A percentile compares a stretch with the other conserved stretches of the same genome.
These are phyloP conservation scores for Microbotryum violaceum DNA, from an alignment of 1,284 basidiomycete genomes.

Conservation along the genomic window DNA sequence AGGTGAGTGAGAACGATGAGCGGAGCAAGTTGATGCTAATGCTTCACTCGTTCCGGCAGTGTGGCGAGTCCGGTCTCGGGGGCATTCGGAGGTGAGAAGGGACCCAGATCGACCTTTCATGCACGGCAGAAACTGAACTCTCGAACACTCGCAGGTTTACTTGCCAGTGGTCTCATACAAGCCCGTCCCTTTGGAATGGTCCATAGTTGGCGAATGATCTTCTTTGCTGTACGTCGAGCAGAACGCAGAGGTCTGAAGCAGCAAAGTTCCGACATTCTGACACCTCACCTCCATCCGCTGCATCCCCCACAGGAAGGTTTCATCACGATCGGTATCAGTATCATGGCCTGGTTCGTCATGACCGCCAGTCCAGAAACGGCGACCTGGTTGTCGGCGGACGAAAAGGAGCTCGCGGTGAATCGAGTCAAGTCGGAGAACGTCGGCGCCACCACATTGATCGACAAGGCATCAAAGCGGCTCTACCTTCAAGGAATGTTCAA, in stretches of 20 bases:
- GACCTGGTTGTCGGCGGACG: slow-evolving; percentile 39
- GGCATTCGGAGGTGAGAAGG: no score
- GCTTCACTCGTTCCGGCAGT: no score
- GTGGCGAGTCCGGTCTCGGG: no score
- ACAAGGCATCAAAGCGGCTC: slow-evolving; percentile 32
- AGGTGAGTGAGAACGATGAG: no score
- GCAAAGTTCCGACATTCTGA: no score
- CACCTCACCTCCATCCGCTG: no score
- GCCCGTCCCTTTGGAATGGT: slow-evolving; percentile 25
- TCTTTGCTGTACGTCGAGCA: slow-evolving; percentile 13
- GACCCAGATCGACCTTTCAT: no score
- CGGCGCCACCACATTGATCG: slow-evolving; percentile 36
- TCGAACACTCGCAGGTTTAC: slow-evolving; percentile 34
- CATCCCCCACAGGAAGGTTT: slow-evolving; percentile 38
- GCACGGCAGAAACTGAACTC: no score
- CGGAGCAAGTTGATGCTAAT: no score
- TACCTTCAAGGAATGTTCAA: slow-evolving; percentile 33
- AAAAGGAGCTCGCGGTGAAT: slow-evolving; percentile 34
- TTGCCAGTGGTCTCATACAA: slow-evolving; percentile 20
- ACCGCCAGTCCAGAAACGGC: slow-evolving; percentile 39
- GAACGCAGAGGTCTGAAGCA: no score
- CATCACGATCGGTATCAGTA: slow-evolving; percentile 39
- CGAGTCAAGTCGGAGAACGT: slow-evolving; percentile 42
- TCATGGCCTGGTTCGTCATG: slow-evolving; percentile 39
- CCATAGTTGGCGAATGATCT: slow-evolving; percentile 34